phyloP scores from a whole-genome alignment of 805 yeast genomes.

The Schwanniomyces pseudopolymorphus region DNA sequence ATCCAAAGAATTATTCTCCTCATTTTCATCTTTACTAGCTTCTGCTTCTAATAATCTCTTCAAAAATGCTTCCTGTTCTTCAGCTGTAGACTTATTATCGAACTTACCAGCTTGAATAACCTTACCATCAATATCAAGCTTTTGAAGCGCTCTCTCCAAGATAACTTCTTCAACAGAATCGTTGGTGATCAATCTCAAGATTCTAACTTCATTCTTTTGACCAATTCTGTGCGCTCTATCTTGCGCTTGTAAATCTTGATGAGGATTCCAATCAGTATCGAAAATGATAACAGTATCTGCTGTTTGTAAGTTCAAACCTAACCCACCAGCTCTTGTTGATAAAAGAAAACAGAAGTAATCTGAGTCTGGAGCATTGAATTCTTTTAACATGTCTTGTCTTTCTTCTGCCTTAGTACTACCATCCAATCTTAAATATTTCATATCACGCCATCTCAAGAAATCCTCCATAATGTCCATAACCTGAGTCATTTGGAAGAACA shows the following conservation, averaged over 20 bases:
- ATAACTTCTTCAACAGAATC: conserved; percentile 82
- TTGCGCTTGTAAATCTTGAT: conserved; percentile 88
- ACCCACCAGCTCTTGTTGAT: conserved; percentile 88
- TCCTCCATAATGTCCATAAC: conserved; percentile 92
- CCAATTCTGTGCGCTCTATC: conserved; percentile 91
- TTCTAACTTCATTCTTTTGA: conserved; percentile 83
- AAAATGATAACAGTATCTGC: conserved; percentile 86
- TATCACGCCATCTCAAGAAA: conserved; percentile 60
- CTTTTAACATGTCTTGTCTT: conserved; percentile 70
- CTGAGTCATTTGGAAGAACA: conserved; percentile 87
- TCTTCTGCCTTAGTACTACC: conserved; percentile 86
- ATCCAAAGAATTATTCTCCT: conserved; percentile 56
- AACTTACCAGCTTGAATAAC: conserved; percentile 91
- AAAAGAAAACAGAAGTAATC: conserved; percentile 76
- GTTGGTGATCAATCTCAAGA: conserved; percentile 73
- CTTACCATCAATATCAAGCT: conserved; percentile 82
- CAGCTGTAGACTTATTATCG: conserved; percentile 82
- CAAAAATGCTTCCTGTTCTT: conserved; percentile 80
- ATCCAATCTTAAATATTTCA: conserved; percentile 76
- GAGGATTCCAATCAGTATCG: conserved; percentile 91
- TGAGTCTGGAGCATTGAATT: conserved; percentile 72
- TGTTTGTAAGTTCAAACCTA: conserved; percentile 81
- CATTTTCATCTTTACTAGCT: conserved; percentile 52
- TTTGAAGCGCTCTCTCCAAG: conserved; percentile 78
- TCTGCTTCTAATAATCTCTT: conserved; percentile 73